Percentiles rank a stretch among this genome's conserved stretches.
Conservation (phyloP, 345 rosid species). For the Gossypium longicalyx region DNA sequence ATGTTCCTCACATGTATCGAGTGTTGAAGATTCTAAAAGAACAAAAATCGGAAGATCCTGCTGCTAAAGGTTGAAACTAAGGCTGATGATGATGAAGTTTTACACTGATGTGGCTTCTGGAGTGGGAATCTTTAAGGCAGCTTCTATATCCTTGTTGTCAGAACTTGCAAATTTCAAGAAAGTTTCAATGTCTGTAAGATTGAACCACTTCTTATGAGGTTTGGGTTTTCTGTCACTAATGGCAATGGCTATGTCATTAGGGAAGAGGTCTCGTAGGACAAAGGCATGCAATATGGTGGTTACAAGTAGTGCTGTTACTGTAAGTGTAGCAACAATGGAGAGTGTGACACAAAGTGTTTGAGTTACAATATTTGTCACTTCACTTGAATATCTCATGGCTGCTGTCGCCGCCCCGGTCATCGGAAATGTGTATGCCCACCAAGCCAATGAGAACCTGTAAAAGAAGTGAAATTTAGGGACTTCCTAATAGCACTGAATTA, state of each 20-base stretch:
- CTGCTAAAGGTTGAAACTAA: not conserved
- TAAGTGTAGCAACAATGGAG: constrained; percentile 42
- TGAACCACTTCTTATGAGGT: not conserved
- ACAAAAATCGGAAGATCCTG: constrained; percentile 14
- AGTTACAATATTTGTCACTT: constrained; percentile 22
- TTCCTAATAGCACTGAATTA: not conserved
- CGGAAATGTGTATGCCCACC: not conserved
- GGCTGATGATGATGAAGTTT: not conserved
- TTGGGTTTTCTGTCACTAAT: not conserved
- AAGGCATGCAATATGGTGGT: constrained; percentile 50
- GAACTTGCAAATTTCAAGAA: constrained; percentile 16
- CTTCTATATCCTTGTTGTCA: constrained; percentile 38
- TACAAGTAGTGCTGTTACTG: constrained; percentile 43
- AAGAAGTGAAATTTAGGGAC: not conserved
- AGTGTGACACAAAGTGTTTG: constrained; percentile 37
- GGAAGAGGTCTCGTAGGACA: constrained; percentile 24
- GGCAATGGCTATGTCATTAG: not conserved
- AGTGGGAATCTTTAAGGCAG: constrained; percentile 14
- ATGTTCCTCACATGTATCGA: constrained; percentile 30
- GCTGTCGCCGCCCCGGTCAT: not conserved
- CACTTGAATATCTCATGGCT: not conserved
- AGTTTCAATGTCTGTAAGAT: not conserved
- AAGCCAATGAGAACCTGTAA: not conserved
- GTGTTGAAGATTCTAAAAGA: constrained; percentile 22
- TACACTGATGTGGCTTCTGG: not conserved